These are phyloP conservation scores for Rhexocercosporidium sp. DNA, from an alignment of 2,329 filamentous ascomycete species.

Conservation along the genomic window DNA sequence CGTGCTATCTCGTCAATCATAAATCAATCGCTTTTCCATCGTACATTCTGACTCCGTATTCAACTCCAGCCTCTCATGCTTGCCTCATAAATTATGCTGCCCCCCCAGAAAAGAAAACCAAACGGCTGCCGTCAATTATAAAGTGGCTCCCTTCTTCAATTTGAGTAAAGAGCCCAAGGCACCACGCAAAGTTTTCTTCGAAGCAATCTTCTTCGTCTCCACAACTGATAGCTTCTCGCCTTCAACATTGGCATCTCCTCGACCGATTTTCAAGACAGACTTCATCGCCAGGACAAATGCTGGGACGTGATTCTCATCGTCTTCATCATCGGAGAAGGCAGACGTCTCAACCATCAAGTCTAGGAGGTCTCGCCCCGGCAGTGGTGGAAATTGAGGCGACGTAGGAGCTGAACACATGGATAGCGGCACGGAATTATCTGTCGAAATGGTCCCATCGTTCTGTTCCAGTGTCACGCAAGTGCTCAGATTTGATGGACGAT, in stretches of 20 bases:
- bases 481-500: conserved; percentile 8
- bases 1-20: conserved; percentile 7
- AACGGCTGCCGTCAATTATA: neutral
- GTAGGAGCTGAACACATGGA: neutral
- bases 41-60: neutral
- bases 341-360: conserved; percentile 8
- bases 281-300: neutral
- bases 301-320: neutral
- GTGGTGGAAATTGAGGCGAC: neutral
- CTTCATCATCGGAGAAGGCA: conserved; percentile 7
- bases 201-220: neutral
- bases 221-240: neutral
- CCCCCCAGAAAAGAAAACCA: neutral
- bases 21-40: conserved; percentile 4
- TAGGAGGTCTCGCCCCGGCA: neutral
- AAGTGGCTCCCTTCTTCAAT: neutral
- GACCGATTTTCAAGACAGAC: neutral
- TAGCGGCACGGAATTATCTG: neutral
- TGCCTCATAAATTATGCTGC: neutral
- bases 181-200: neutral
- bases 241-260: neutral
- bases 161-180: neutral
- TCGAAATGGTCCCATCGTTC: no score
- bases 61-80: neutral
- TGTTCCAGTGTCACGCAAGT: neutral